Conservation (phyloP, 2,329 filamentous ascomycete species). For the Aureobasidium sp. region DNA sequence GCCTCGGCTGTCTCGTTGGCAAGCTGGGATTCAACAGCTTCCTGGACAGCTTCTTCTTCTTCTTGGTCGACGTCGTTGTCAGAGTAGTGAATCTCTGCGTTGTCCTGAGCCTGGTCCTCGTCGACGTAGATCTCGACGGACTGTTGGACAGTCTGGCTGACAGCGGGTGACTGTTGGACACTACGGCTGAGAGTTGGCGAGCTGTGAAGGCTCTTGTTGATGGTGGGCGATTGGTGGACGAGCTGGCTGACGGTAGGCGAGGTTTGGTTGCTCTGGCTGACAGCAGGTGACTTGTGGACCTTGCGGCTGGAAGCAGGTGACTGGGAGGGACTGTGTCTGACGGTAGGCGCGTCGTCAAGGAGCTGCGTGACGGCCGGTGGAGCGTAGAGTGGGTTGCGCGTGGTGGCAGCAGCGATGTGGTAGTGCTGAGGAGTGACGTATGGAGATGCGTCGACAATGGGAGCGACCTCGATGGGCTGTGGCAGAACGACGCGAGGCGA, state of each 20-base stretch:
- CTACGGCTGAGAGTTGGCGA: not conserved
- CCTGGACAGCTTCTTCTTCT: conserved; percentile 10
- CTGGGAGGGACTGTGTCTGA: too few species aligned
- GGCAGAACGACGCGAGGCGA: not conserved
- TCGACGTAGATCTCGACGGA: not conserved
- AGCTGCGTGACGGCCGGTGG: not conserved
- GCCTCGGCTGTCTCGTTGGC: conserved; percentile 2
- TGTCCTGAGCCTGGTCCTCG: not conserved
- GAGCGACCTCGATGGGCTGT: not conserved
- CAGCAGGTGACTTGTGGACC: not conserved
- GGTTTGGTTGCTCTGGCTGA: not conserved
- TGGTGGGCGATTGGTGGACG: not conserved
- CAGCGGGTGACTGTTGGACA: not conserved
- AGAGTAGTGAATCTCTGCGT: not conserved
- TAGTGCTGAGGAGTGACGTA: conserved; percentile 5
- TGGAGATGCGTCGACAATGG: conserved; percentile 8
- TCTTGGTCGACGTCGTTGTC: not conserved
- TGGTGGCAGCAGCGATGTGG: not conserved
- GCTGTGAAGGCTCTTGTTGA: not conserved
- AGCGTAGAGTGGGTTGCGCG: not conserved
- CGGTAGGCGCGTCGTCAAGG: not conserved
- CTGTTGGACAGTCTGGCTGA: not conserved
- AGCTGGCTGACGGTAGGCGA: not conserved
- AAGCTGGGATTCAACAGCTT: not conserved
- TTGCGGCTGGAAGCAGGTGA: too few species aligned